Conservation (phyloP, 2,329 filamentous ascomycete genomes). For the Aspergillus puulaauensis region DNA sequence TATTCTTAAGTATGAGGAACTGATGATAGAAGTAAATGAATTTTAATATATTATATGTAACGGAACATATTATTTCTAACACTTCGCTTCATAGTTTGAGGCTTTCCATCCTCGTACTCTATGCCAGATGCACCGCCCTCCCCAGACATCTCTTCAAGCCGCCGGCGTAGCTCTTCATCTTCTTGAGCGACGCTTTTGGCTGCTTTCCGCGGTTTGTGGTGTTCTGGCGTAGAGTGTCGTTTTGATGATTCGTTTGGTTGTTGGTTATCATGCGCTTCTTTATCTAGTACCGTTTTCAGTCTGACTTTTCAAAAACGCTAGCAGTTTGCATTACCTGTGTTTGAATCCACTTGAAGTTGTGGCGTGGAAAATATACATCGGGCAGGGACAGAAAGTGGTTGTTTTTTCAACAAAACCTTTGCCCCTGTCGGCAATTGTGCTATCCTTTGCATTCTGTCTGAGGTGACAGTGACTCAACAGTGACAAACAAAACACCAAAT, state of each 20-base stretch:
- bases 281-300: background rate
- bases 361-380: slow-evolving; percentile 1
- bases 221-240: slow-evolving; percentile 5
- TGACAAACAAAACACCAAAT: background rate
- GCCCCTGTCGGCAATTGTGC: background rate
- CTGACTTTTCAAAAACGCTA: too few species aligned
- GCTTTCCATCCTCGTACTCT: slow-evolving; percentile 72
- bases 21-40: background rate
- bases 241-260: background rate
- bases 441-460: background rate
- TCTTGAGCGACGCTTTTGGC: slow-evolving; percentile 61
- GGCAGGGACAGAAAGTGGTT: background rate
- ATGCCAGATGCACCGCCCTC: slow-evolving; percentile 70
- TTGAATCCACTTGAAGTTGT: background rate
- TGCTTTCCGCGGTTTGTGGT: slow-evolving; percentile 22
- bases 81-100: slow-evolving; percentile 69
- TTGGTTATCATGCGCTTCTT: background rate
- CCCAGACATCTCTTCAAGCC: slow-evolving; percentile 66
- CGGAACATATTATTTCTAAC: slow-evolving; percentile 78
- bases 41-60: slow-evolving; percentile 51
- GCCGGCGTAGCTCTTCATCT: slow-evolving; percentile 66
- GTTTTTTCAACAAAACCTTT: background rate
- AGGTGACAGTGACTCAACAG: background rate
- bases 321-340: background rate
- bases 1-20: background rate